Evolutionary conservation across 495 filamentous ascomycete genomes (phyloP).

Genomic region (Aspergillus panamensis): DNA sequence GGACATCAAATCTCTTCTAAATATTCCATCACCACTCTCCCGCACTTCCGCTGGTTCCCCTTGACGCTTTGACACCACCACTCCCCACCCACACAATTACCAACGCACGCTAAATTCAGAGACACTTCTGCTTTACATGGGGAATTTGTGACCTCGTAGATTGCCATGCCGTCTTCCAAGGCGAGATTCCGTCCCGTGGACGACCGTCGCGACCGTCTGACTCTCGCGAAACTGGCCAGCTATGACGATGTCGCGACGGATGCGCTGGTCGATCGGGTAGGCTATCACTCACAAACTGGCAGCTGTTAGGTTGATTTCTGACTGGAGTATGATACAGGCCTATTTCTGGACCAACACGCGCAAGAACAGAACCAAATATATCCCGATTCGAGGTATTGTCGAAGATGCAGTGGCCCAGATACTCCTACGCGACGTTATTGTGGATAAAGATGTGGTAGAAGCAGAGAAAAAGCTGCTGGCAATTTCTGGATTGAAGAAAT

Average conservation of each 20-base stretch:
- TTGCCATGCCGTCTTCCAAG: slow-evolving; percentile 43
- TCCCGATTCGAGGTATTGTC: slow-evolving; percentile 71
- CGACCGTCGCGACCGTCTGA: slow-evolving; percentile 68
- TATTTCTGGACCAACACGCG: slow-evolving; percentile 95
- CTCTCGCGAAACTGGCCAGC: slow-evolving; percentile 77
- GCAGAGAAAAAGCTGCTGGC: slow-evolving; percentile 71
- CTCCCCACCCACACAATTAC: slow-evolving; percentile 4
- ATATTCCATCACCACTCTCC: slow-evolving; percentile 12
- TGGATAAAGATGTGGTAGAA: slow-evolving; percentile 62
- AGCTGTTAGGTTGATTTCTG: slow-evolving; percentile 14
- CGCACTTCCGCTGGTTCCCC: slow-evolving; percentile 11
- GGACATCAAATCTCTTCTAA: neutral
- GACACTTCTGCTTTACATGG: slow-evolving; percentile 15
- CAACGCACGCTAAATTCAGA: neutral
- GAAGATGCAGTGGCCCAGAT: slow-evolving; percentile 79
- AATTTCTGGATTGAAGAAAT: slow-evolving; percentile 70
- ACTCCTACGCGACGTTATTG: slow-evolving; percentile 70
- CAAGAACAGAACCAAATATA: slow-evolving; percentile 88
- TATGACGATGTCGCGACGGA: slow-evolving; percentile 98
- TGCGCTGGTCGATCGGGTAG: slow-evolving; percentile 89
- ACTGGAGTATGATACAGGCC: slow-evolving; percentile 51
- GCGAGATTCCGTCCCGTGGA: slow-evolving; percentile 38
- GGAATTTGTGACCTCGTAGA: slow-evolving; percentile 4
- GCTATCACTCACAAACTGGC: slow-evolving; percentile 29
- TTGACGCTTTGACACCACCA: slow-evolving; percentile 12